Base-by-base conservation (phyloP, 2,329 filamentous ascomycete genomes). In the Hypoxylon sp. region DNA sequence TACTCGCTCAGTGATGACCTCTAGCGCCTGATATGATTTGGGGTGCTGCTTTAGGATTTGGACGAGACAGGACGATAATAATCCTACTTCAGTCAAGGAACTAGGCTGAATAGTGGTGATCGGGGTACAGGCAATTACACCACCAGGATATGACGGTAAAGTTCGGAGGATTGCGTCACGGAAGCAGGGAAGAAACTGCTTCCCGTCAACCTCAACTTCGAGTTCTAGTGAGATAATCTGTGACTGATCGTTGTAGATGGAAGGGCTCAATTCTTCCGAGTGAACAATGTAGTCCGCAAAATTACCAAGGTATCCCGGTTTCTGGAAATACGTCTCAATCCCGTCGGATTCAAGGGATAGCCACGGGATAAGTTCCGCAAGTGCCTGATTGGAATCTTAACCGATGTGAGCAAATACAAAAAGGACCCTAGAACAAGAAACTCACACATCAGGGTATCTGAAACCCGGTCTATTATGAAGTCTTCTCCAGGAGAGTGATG, bases 41-140 rank as follows among this genome's bases (percentile, higher is more conserved):
- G 64, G 64, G 8, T 33, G 30, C 30, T 66, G 64, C 17, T 55
- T 66, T n/a, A 62, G 37, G 30, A 66, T 33, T 42, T 66, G 64
- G 31, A 62, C 11, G 10, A 66, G 58, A 14, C 22, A 62, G 64
- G 30, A 42, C n/a, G 64, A 66, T 37, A 66, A 22, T 4, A 66
- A 40, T 13, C 64, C 64, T 10, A 11, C 42, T 33, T 66, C 64
- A 14, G 64, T 62, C n/a, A 66, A 40, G n/a, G 54, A 66, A 49
- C 33, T 55, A 17, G 58, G 59, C 13, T 62, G 53, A 25, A 25
- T 59, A 17, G 58, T 3, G 30, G 58, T 59, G 22, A 66, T 42
- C 1, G 59, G 30, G 40, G 54, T 58, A 30, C 58, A 66, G 33
- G 64, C 64, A n/a, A 62, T 31, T 25, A 51, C 17, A 33, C 27